A percentile compares a stretch with the other conserved stretches of the same genome.
phyloP scores from a whole-genome alignment of 495 filamentous ascomycete species.

The Penicillium canescens region DNA sequence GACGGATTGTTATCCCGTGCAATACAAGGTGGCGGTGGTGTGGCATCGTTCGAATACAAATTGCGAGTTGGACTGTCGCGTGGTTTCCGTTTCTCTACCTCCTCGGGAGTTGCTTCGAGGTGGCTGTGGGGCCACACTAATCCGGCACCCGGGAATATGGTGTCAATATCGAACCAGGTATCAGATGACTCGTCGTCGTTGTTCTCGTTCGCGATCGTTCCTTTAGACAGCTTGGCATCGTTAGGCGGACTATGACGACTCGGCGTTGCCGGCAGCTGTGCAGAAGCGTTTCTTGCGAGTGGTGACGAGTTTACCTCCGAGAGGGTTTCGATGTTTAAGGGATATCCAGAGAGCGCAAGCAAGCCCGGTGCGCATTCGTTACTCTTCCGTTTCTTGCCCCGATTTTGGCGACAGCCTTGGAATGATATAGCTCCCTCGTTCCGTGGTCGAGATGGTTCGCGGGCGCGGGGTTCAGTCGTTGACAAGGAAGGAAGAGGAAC shows the following conservation, averaged over 20 bases:
- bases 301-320: constrained; percentile 8
- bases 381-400: constrained; percentile 72
- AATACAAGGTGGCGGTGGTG: constrained; percentile 2
- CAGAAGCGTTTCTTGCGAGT: not conserved
- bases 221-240: not conserved
- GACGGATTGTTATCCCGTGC: constrained; percentile 1
- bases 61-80: not conserved
- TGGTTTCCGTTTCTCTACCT: constrained; percentile 2
- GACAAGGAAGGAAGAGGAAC: constrained; percentile 31
- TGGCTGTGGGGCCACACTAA: constrained; percentile 29
- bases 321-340: constrained; percentile 20
- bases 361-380: constrained; percentile 59
- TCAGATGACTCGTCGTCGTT: constrained; percentile 36
- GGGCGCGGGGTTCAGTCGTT: constrained; percentile 44
- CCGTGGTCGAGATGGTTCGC: constrained; percentile 58
- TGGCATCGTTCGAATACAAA: constrained; percentile 1
- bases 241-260: not conserved
- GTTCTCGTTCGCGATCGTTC: constrained; percentile 23
- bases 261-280: not conserved
- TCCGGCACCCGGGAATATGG: constrained; percentile 17
- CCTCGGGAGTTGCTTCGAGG: constrained; percentile 15
- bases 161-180: constrained; percentile 25
- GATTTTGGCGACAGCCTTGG: constrained; percentile 44
- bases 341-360: constrained; percentile 26
- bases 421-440: constrained; percentile 54